A percentile compares a stretch with the other conserved stretches of the same genome.
Conservation (phyloP, 768 basidiomycete genomes). For the Leucocoprinus sp. region DNA sequence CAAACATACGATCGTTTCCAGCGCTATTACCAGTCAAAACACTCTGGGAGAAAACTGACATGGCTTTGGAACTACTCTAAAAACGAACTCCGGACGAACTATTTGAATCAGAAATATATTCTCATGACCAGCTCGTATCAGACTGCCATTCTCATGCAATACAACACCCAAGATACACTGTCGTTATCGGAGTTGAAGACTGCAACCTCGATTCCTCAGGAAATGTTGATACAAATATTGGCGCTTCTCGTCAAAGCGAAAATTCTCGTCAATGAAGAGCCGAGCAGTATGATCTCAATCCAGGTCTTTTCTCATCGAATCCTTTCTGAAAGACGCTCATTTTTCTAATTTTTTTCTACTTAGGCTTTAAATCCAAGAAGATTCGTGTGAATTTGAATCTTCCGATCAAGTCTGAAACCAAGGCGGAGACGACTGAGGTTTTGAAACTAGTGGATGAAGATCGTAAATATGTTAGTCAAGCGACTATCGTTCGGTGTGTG, state of each 20-base stretch:
- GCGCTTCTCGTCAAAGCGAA: constrained; percentile 77
- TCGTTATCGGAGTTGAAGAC: constrained; percentile 69
- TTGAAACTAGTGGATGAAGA: constrained; percentile 96
- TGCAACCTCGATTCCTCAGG: constrained; percentile 77
- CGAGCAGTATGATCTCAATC: constrained; percentile 90
- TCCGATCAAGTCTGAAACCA: constrained; percentile 91
- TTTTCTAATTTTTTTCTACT: neutral
- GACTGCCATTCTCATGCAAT: constrained; percentile 89
- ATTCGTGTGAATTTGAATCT: constrained; percentile 86
- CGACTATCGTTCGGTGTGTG: constrained; percentile 77
- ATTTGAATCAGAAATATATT: constrained; percentile 91
- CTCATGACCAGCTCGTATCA: constrained; percentile 94
- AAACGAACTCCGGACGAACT: constrained; percentile 91
- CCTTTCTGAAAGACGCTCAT: neutral
- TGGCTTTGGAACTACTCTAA: constrained; percentile 99
- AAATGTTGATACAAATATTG: constrained; percentile 63
- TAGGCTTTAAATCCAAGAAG: constrained; percentile 91
- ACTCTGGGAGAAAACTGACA: constrained; percentile 89
- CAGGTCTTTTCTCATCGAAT: constrained; percentile 35
- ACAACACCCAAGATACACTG: constrained; percentile 85
- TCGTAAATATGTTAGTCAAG: constrained; percentile 93
- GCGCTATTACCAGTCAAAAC: constrained; percentile 88
- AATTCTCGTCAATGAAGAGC: constrained; percentile 81
- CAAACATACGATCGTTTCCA: constrained; percentile 88
- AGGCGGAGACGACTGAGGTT: constrained; percentile 87